Evolutionary conservation across 768 basidiomycete species (phyloP).

Genomic region (Neoboletus brunneissimus): DNA sequence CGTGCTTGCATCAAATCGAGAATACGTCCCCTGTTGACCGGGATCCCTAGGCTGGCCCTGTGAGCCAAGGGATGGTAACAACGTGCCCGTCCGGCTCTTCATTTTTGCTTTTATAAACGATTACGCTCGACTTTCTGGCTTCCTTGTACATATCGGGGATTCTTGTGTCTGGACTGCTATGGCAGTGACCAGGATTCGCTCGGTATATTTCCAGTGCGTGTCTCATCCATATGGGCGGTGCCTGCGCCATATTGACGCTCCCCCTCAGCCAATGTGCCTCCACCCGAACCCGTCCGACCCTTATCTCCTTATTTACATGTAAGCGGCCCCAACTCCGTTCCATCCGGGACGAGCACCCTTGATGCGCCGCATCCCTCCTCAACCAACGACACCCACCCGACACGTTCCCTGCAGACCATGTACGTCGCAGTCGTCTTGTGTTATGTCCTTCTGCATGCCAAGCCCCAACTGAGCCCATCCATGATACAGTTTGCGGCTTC

Average conservation of each 20-base stretch:
- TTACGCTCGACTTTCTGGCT: constrained; percentile 17
- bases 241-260: constrained; percentile 1
- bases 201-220: constrained; percentile 17
- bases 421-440: background rate
- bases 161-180: constrained; percentile 9
- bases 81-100: constrained; percentile 7
- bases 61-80: constrained; percentile 10
- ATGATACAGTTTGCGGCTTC: background rate
- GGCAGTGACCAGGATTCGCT: constrained; percentile 22
- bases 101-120: constrained; percentile 33
- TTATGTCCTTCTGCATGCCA: background rate
- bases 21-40: constrained; percentile 8
- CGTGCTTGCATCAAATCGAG: constrained; percentile 34
- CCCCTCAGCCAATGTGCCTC: background rate
- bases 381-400: background rate
- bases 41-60: constrained; percentile 7
- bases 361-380: background rate
- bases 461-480: background rate
- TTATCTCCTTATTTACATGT: constrained; percentile 5
- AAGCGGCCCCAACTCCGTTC: background rate
- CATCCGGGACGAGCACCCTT: background rate
- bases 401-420: background rate
- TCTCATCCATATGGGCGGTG: constrained; percentile 11
- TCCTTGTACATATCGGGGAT: constrained; percentile 32
- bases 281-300: constrained; percentile 23